A percentile compares a stretch with the other conserved stretches of the same genome.
Conservation (phyloP, 345 rosid genomes). For the Melaleuca quinquenervia region DNA sequence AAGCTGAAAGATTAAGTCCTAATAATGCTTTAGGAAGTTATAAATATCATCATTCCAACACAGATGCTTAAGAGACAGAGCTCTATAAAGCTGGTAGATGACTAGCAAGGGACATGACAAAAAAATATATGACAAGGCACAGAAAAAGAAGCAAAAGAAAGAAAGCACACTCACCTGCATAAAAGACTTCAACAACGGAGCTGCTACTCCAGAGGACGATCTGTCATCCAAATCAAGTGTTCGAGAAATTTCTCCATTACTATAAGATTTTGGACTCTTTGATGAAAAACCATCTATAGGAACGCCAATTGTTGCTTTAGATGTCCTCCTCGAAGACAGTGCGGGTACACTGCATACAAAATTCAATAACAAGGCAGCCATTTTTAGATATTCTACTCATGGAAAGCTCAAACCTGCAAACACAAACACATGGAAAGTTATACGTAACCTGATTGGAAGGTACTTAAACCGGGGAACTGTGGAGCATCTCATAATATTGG, state of each 20-base stretch:
- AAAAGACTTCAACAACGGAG: slow-evolving; percentile 85
- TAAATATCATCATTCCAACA: neutral
- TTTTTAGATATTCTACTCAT: neutral
- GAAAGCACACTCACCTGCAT: slow-evolving; percentile 54
- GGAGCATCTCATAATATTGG: slow-evolving; percentile 93
- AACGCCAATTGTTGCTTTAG: slow-evolving; percentile 39
- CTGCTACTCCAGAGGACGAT: slow-evolving; percentile 67
- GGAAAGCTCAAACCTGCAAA: neutral
- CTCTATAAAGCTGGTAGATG: neutral
- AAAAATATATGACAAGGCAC: neutral
- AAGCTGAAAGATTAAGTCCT: neutral
- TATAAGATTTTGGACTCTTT: slow-evolving; percentile 52
- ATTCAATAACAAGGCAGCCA: neutral
- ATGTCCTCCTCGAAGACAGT: slow-evolving; percentile 63
- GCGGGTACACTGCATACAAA: slow-evolving; percentile 58
- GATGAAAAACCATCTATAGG: slow-evolving; percentile 39
- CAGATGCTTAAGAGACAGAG: neutral
- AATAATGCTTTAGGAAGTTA: neutral
- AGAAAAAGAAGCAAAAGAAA: neutral
- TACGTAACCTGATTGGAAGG: slow-evolving; percentile 80
- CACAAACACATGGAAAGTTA: neutral
- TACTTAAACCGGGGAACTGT: slow-evolving; percentile 91
- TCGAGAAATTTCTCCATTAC: slow-evolving; percentile 60
- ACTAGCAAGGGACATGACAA: neutral
- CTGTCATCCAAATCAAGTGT: slow-evolving; percentile 53